Evolutionary conservation across 495 filamentous ascomycete genomes (phyloP).

Genomic region (Xylaria bambusicola): DNA sequence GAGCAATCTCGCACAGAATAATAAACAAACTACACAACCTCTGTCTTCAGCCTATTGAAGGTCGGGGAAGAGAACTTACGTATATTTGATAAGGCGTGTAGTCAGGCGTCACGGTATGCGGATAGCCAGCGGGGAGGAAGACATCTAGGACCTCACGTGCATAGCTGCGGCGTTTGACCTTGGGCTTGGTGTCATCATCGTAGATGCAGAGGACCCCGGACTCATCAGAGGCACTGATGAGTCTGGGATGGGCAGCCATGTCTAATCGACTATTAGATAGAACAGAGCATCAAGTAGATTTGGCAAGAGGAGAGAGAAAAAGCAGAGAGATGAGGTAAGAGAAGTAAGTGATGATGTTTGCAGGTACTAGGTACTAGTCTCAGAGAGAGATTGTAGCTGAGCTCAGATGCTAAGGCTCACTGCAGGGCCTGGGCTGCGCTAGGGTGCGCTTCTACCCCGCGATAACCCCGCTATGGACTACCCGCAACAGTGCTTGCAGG

Average conservation of each 20-base stretch:
- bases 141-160: constrained; percentile 58
- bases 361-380: too few relatives aligned
- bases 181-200: constrained; percentile 20
- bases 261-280: not conserved
- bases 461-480: not conserved
- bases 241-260: constrained; percentile 13
- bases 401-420: too few relatives aligned
- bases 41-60: not conserved
- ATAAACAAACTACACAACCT: too few relatives aligned
- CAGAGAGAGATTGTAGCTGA: too few relatives aligned
- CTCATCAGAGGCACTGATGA: constrained; percentile 21
- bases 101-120: constrained; percentile 85
- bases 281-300: not conserved
- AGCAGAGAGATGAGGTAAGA: not conserved
- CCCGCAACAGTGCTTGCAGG: not conserved
- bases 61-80: constrained; percentile 20
- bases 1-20: too few relatives aligned
- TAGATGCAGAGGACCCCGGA: constrained; percentile 21
- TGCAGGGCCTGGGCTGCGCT: not conserved
- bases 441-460: not conserved
- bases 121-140: constrained; percentile 93
- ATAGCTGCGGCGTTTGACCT: constrained; percentile 15
- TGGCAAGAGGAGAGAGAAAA: not conserved
- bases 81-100: constrained; percentile 72
- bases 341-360: too few relatives aligned